These are phyloP conservation scores for Annulohypoxylon truncatum DNA, from an alignment of 2,329 filamentous ascomycete species.

Conservation along the genomic window DNA sequence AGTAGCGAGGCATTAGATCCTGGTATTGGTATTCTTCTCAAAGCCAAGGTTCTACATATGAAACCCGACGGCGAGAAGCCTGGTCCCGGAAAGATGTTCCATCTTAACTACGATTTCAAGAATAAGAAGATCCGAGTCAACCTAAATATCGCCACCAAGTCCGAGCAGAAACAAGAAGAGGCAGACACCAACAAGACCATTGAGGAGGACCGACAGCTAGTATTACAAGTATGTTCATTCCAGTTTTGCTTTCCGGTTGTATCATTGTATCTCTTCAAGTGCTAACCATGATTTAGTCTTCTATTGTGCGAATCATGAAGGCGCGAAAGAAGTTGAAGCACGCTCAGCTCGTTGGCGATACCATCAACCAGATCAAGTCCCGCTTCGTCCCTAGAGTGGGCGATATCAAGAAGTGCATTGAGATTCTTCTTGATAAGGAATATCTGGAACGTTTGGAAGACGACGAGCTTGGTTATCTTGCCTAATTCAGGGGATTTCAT, in stretches of 20 bases:
- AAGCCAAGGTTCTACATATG: slow-evolving; percentile 87
- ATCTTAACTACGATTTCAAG: slow-evolving; percentile 94
- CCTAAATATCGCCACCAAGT: slow-evolving; percentile 92
- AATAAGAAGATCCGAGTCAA: slow-evolving; percentile 99
- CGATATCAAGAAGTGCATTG: slow-evolving; percentile 99
- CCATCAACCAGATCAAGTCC: slow-evolving; percentile 92
- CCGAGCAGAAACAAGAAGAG: slow-evolving; percentile 94
- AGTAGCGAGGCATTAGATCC: slow-evolving; percentile 87
- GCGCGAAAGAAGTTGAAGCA: slow-evolving; percentile 99
- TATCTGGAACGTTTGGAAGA: slow-evolving; percentile 96
- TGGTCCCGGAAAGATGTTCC: slow-evolving; percentile 81
- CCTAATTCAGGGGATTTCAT: slow-evolving; percentile 61
- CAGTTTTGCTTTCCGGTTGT: neutral
- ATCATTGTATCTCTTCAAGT: neutral
- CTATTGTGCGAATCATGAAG: slow-evolving; percentile 99
- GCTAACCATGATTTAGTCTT: slow-evolving; percentile 71
- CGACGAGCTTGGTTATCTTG: slow-evolving; percentile 94
- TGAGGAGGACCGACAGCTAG: slow-evolving; percentile 95
- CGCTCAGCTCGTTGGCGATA: slow-evolving; percentile 91
- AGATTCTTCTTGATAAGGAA: slow-evolving; percentile 98
- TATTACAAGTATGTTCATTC: slow-evolving; percentile 83
- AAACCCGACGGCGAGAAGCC: slow-evolving; percentile 79
- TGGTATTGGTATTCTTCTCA: slow-evolving; percentile 85
- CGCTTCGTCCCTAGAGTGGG: slow-evolving; percentile 92
- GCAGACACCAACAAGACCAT: slow-evolving; percentile 99